phyloP scores from a whole-genome alignment of 192 early-diverging fungal species.

The Backusella liffmaniae region DNA sequence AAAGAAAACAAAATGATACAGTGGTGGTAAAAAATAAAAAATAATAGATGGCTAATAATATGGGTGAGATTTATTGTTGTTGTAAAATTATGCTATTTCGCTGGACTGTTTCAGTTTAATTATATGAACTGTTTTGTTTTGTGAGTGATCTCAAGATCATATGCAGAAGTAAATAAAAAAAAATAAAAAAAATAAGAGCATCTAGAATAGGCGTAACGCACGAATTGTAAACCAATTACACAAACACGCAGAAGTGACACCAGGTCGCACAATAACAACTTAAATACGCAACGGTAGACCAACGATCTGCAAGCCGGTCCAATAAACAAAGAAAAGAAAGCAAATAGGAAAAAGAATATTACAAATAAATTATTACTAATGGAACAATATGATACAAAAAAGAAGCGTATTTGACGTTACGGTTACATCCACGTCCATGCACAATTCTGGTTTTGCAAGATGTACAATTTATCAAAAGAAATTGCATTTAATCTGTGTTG shows the following conservation, averaged over 20 bases:
- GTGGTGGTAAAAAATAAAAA: background rate
- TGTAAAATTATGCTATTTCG: background rate
- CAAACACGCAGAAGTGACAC: conserved; percentile 2
- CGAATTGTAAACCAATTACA: background rate
- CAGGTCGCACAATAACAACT: background rate
- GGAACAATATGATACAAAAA: background rate
- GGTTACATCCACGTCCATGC: background rate
- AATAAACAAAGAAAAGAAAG: conserved; percentile 1
- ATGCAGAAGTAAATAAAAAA: background rate
- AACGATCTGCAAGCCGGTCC: background rate
- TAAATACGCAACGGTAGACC: background rate
- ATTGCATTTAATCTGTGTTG: conserved; percentile 4
- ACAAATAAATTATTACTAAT: background rate
- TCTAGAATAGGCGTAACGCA: background rate
- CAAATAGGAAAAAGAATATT: background rate
- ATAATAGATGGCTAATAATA: background rate
- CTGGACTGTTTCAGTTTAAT: background rate
- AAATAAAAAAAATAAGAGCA: background rate
- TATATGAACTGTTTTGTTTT: background rate
- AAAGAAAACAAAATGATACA: background rate
- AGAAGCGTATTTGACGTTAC: background rate
- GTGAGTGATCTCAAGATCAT: background rate
- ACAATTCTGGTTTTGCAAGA: background rate
- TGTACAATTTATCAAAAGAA: conserved; percentile 1
- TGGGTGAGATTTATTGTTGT: background rate